Conservation (phyloP, 2,329 filamentous ascomycete species). For the Biscogniauxia sp. region DNA sequence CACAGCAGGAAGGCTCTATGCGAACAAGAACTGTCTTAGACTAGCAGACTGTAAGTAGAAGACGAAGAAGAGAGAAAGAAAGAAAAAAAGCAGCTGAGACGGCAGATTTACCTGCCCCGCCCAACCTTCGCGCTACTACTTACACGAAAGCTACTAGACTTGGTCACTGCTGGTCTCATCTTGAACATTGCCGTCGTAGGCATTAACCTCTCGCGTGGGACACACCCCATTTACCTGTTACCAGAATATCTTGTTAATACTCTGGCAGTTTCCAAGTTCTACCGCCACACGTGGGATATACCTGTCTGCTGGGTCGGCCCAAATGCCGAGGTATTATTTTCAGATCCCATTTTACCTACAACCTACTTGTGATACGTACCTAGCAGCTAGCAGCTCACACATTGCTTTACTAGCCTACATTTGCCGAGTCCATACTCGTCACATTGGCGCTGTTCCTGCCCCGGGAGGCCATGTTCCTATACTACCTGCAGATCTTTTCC, state of each 20-base stretch:
- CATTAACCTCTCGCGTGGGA: slow-evolving; percentile 2
- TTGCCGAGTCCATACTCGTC: slow-evolving; percentile 10
- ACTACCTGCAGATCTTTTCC: slow-evolving; percentile 18
- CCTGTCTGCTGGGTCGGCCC: slow-evolving; percentile 9
- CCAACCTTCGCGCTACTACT: too few species aligned
- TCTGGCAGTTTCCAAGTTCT: neutral
- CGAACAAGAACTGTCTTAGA: neutral
- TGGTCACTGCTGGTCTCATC: neutral
- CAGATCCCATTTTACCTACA: too few species aligned
- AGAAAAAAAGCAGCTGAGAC: neutral
- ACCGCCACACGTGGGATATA: slow-evolving; percentile 16
- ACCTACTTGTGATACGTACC: too few species aligned
- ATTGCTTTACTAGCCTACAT: slow-evolving; percentile 5
- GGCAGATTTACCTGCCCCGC: too few species aligned
- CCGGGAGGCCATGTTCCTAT: slow-evolving; percentile 18
- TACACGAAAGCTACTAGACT: neutral
- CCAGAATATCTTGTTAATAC: neutral
- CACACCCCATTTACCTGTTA: neutral
- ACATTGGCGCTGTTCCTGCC: slow-evolving; percentile 16
- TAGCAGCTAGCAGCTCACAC: neutral
- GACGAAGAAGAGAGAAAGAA: too few species aligned
- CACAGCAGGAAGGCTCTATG: slow-evolving; percentile 3
- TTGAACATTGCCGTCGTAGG: slow-evolving; percentile 1
- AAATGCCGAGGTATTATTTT: too few species aligned
- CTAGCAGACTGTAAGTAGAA: slow-evolving; percentile 6